Base-by-base conservation (phyloP, 148 eudicot genomes). In the Salicornia ramosissima region DNA sequence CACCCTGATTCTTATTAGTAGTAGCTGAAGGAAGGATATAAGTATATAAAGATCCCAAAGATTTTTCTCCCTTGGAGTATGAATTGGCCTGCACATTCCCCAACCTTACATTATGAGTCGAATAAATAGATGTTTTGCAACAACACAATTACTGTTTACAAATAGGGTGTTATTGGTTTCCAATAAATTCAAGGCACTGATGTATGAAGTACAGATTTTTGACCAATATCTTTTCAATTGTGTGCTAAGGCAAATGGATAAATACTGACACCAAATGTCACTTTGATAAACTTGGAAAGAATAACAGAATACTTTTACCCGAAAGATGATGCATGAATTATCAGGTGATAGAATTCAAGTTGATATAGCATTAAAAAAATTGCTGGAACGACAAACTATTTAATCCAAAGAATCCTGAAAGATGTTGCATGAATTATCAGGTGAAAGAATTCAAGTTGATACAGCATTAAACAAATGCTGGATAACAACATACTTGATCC, bases 41-140 rank as follows among this genome's bases (percentile, higher is more conserved):
- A 63, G 88, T 79, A 59, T 90, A 71, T 19, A 88, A 46, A 31
- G 99, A 90, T 53, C 96, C 84, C 40, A 68, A 52, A 53, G 89
- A 69, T 43, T 77, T 86, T 33, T 82, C 80, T 33, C 86, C 84
- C 76, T 76, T 83, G 28, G 83, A 42, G 72, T 72, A 50, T 15
- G 85, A 68, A 62, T 81, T 80, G 79, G 74, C 93, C 99, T 94
- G 78, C 79, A 86, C 58, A 77, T n/a, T 69, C 63, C 58, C 26
- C 39, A 45, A 45, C 31, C 53, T 25, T 39, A 64, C 29, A 55
- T 25, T 57, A 29, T 19, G 12, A 43, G 21, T 58, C 31, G 12
- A 34, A 25, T 26, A 24, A 24, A 40, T 21, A 26, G 16, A 46
- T 47, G 28, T 5, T n/a, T 3, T 2, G 13, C 12, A 10, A 7